These are phyloP conservation scores for Lactarius indigo DNA, from an alignment of 768 basidiomycete genomes.

Conservation along the genomic window DNA sequence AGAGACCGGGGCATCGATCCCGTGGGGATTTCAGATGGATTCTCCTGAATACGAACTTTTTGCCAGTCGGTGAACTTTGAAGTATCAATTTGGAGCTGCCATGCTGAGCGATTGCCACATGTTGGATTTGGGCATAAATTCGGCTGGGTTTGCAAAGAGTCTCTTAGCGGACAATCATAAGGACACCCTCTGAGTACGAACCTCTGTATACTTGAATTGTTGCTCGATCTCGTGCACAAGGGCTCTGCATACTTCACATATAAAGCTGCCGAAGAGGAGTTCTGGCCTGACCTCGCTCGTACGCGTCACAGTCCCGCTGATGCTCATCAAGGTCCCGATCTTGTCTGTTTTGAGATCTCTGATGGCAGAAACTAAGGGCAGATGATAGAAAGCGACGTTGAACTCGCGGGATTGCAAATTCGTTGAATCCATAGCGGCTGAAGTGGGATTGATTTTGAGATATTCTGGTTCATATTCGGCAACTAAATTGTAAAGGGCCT, in stretches of 20 bases:
- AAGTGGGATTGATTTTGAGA: constrained; percentile 88
- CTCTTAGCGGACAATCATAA: constrained; percentile 15
- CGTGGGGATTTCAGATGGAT: constrained; percentile 97
- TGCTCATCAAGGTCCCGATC: constrained; percentile 91
- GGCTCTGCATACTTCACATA: constrained; percentile 85
- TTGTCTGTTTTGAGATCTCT: constrained; percentile 89
- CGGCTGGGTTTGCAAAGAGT: constrained; percentile 51
- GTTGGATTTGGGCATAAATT: constrained; percentile 91
- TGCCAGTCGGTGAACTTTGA: constrained; percentile 99
- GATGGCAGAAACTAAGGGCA: constrained; percentile 92
- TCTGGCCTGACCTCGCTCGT: constrained; percentile 98
- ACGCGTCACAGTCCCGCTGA: constrained; percentile 95
- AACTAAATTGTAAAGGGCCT: constrained; percentile 87
- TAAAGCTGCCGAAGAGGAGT: constrained; percentile 87
- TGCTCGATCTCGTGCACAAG: constrained; percentile 93
- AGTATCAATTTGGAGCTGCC: constrained; percentile 94
- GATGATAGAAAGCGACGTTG: constrained; percentile 90
- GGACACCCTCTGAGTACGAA: constrained; percentile 31
- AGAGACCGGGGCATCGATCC: constrained; percentile 97
- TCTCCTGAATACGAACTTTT: constrained; percentile 98
- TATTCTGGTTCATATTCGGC: constrained; percentile 90
- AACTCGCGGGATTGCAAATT: constrained; percentile 93
- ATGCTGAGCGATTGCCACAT: constrained; percentile 84
- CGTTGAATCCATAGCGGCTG: constrained; percentile 80
- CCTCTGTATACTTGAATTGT: constrained; percentile 99